phyloP scores from a whole-genome alignment of 1,284 basidiomycete genomes.

The Prillingera fragicola region DNA sequence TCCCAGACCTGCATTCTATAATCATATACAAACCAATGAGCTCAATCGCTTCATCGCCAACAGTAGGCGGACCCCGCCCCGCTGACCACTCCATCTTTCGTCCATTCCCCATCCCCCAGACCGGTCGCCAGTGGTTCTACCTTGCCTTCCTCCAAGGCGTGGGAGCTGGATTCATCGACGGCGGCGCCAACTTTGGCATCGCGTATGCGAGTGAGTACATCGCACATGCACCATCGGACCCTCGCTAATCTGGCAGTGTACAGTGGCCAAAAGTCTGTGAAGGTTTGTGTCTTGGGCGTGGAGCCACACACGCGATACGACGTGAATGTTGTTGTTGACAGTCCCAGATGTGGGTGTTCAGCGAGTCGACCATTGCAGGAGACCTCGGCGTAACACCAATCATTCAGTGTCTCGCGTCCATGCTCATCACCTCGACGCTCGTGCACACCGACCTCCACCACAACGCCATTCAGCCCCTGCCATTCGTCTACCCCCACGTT shows the following conservation, averaged over 20 bases:
- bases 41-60: constrained; percentile 10
- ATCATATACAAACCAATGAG: background rate
- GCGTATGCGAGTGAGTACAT: constrained; percentile 40
- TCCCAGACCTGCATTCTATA: too few relatives aligned
- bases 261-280: constrained; percentile 27
- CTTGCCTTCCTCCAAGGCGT: constrained; percentile 34
- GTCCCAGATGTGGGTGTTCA: constrained; percentile 45
- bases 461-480: constrained; percentile 37
- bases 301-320: background rate
- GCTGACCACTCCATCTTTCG: constrained; percentile 28
- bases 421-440: constrained; percentile 48
- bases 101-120: constrained; percentile 44
- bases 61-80: background rate
- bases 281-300: constrained; percentile 7
- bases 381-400: constrained; percentile 48
- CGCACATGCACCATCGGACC: background rate
- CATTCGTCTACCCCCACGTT: constrained; percentile 48
- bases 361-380: constrained; percentile 43
- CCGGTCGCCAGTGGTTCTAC: constrained; percentile 41
- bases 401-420: constrained; percentile 42
- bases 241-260: constrained; percentile 33
- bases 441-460: constrained; percentile 48
- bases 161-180: constrained; percentile 34
- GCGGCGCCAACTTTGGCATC: constrained; percentile 46
- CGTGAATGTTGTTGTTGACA: constrained; percentile 2